Base-by-base conservation (phyloP, 2,329 filamentous ascomycete genomes). In the Alternaria rosae region DNA sequence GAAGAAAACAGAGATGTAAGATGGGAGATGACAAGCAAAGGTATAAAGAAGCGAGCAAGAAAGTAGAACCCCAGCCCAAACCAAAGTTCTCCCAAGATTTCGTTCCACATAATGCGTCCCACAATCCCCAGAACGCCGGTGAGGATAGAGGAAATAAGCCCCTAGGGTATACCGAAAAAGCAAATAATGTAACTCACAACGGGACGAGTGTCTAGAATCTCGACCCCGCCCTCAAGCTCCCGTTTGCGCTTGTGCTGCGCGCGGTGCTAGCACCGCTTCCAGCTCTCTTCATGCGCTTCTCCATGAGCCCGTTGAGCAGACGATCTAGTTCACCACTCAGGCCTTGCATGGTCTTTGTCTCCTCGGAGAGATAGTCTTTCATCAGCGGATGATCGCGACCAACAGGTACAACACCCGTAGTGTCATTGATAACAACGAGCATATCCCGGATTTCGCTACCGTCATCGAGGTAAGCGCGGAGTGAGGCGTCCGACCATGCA, bases 301-400 rank as follows among this genome's bases (percentile, higher is more conserved):
- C 79, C 66, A 97, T 84, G 90, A 92, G 94, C 73, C 92, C 89
- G 68, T 90, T 91, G 45, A 97, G 86, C 87, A 97, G 89, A 20
- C 91, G 88, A 81, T 99, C 94, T 69, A 98, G 86, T 85, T 94
- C 91, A 82, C 90, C 91, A 61, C 92, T 94, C 80, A 99, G 94
- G 76, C 95, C 92, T 54, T 91, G 90, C 75, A 98, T 81, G 75
- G 91, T 91, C 69, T 91, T 92, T 74, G 93, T 94, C 80, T 97
- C 92, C 75, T 97, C 92, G 52, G 89, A 89, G 82, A 96, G 98
- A 57, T 98, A 82, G 21, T 89, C 87, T 13, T 88, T 88, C 53
- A 91, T 92, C 45, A 97, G 85, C 0, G 94, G 94, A 78, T 98
- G 94, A 59, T 97, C 92, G n/a, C 87, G 86, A 1, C 91, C 88